Percentiles rank a stretch among this genome's conserved stretches.
These are phyloP conservation scores for Candida jianshihensis DNA, from an alignment of 805 yeast species.

Conservation along the genomic window DNA sequence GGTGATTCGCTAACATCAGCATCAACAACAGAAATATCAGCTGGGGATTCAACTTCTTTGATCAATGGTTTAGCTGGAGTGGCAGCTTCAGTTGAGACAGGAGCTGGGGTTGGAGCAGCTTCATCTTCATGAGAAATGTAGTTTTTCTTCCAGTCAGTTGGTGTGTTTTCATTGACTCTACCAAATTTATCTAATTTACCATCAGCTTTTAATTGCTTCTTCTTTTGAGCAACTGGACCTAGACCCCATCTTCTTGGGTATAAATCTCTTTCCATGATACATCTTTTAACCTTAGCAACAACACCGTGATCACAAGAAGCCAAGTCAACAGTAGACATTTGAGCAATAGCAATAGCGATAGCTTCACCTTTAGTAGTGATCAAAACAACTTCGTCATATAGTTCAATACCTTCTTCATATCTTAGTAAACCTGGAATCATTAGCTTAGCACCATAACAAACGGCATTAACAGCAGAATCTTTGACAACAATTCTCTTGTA, in stretches of 20 bases:
- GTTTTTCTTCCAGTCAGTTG: conserved; percentile 81
- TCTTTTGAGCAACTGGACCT: conserved; percentile 97
- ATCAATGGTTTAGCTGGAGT: conserved; percentile 39
- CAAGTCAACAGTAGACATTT: conserved; percentile 96
- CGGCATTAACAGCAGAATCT: conserved; percentile 95
- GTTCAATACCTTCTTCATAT: conserved; percentile 95
- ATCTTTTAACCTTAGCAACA: conserved; percentile 97
- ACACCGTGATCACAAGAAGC: conserved; percentile 97
- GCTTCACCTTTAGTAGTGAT: conserved; percentile 99
- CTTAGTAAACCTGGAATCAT: conserved; percentile 98
- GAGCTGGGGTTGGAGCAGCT: conserved; percentile 41
- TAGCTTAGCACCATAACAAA: conserved; percentile 97
- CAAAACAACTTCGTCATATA: conserved; percentile 94
- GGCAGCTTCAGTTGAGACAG: conserved; percentile 20
- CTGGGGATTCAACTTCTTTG: conserved; percentile 31
- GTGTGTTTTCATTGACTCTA: conserved; percentile 88
- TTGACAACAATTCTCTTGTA: conserved; percentile 95
- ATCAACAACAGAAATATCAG: conserved; percentile 21
- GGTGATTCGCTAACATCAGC: conserved; percentile 20
- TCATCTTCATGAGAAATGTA: conserved; percentile 69
- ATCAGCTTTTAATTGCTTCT: conserved; percentile 95
- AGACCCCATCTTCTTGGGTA: conserved; percentile 99
- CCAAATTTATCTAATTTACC: conserved; percentile 97
- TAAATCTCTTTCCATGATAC: conserved; percentile 98
- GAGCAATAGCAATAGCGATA: conserved; percentile 96